phyloP scores from a whole-genome alignment of 108 stramenopile genomes.

The Cyclotella baltica region DNA sequence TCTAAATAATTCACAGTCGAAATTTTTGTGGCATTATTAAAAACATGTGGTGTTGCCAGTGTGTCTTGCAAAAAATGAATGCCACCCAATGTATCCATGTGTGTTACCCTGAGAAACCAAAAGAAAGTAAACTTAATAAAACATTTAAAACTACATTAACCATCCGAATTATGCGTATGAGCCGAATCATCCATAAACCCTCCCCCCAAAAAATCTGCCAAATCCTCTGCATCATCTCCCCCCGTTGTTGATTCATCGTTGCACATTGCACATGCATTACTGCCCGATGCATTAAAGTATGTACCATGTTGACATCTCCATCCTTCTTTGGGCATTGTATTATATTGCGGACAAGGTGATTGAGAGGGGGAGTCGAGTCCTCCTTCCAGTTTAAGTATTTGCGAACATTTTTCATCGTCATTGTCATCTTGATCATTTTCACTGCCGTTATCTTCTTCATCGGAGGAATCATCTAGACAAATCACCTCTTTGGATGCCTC shows the following conservation, averaged over 20 bases:
- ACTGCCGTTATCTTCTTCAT: conserved; percentile 39
- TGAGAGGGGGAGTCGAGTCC: conserved; percentile 2
- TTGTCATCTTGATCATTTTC: no score
- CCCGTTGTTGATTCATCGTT: conserved; percentile 45
- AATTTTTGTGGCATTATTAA: no score
- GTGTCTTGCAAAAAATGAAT: no score
- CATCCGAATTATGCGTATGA: no score
- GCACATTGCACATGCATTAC: conserved; percentile 39
- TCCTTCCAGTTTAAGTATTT: not conserved
- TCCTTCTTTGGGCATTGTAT: not conserved
- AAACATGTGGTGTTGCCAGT: no score
- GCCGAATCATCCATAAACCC: conserved; percentile 14
- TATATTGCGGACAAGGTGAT: not conserved
- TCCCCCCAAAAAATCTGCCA: conserved; percentile 41
- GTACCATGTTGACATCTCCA: conserved; percentile 57
- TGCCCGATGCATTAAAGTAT: conserved; percentile 33
- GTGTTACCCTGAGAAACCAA: no score
- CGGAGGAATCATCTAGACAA: conserved; percentile 41
- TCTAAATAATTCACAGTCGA: no score
- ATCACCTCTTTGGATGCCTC: conserved; percentile 32
- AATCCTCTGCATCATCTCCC: conserved; percentile 34
- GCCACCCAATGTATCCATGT: no score
- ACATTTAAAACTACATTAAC: no score
- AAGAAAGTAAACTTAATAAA: no score
- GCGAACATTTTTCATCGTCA: not conserved